A percentile compares a stretch with the other conserved stretches of the same genome.
Conservation (phyloP, 768 basidiomycete species). For the Lactifluus hygrophoroides region DNA sequence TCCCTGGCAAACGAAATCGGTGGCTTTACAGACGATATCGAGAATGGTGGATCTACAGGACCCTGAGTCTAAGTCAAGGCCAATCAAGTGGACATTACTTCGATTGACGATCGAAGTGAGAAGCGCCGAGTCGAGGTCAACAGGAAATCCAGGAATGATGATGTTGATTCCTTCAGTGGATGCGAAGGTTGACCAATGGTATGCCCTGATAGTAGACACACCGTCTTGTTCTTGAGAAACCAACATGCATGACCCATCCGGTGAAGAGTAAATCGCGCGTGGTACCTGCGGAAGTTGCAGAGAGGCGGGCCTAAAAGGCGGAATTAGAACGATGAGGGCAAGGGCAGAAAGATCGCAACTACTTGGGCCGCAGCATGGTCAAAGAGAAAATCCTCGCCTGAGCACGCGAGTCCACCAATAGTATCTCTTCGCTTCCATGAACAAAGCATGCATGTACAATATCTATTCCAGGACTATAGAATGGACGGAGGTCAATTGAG, state of each 20-base stretch:
- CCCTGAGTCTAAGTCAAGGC: conserved; percentile 29
- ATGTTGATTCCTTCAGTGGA: conserved; percentile 37
- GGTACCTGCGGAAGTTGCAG: conserved; percentile 34
- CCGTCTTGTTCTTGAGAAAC: conserved; percentile 23
- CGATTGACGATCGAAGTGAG: conserved; percentile 41
- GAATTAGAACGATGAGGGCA: background rate
- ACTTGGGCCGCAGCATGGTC: conserved; percentile 45
- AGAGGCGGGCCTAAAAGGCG: conserved; percentile 34
- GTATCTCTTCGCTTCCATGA: conserved; percentile 43
- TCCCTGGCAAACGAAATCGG: conserved; percentile 48
- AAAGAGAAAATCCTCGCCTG: conserved; percentile 46
- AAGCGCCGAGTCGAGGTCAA: conserved; percentile 21
- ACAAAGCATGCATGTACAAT: conserved; percentile 39
- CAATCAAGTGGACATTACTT: conserved; percentile 35
- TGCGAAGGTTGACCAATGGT: conserved; percentile 53
- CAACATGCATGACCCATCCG: conserved; percentile 49
- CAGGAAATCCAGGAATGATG: conserved; percentile 24
- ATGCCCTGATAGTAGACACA: conserved; percentile 28
- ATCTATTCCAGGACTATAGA: conserved; percentile 30
- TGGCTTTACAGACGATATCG: conserved; percentile 45
- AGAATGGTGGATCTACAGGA: conserved; percentile 38
- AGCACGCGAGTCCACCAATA: conserved; percentile 38
- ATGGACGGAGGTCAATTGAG: conserved; percentile 33
- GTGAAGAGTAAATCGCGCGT: conserved; percentile 35
- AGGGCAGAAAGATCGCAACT: no score